Percentiles rank a stretch among this genome's conserved stretches.
Conservation (phyloP, 2,329 filamentous ascomycete species). For the Colletotrichum tofieldiae region DNA sequence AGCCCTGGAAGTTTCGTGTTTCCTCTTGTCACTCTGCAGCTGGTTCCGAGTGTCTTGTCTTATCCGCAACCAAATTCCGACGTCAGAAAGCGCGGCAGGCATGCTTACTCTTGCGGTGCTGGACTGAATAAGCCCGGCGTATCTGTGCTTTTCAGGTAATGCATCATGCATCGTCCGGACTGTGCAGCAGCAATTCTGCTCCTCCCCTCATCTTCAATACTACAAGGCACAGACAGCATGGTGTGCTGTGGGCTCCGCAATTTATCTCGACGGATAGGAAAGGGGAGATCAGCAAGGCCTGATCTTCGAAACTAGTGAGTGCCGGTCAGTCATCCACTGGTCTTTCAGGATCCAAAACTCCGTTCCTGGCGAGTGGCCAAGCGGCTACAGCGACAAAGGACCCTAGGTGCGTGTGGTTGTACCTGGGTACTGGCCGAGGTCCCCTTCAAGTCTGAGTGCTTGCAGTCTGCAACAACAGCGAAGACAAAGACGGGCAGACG, state of each 20-base stretch:
- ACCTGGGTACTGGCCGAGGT: constrained; percentile 3
- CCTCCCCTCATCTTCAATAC: neutral
- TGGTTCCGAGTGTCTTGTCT: constrained; percentile 13
- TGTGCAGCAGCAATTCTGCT: constrained; percentile 2
- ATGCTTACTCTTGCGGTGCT: neutral
- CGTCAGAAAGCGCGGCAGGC: constrained; percentile 10
- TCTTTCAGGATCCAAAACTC: neutral
- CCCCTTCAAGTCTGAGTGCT: neutral
- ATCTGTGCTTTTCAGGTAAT: constrained; percentile 13
- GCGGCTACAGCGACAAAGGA: constrained; percentile 13
- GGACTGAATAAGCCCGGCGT: constrained; percentile 5
- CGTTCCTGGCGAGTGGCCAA: constrained; percentile 14
- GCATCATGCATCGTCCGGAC: neutral
- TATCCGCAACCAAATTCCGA: constrained; percentile 26
- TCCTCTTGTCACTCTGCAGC: constrained; percentile 20
- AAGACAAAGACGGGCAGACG: neutral
- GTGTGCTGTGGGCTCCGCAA: neutral
- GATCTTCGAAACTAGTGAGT: constrained; percentile 16
- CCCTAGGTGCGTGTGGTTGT: constrained; percentile 23
- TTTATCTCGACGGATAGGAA: constrained; percentile 14
- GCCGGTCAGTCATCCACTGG: neutral
- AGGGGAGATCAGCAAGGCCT: constrained; percentile 23
- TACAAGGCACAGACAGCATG: neutral
- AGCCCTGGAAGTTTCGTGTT: constrained; percentile 21
- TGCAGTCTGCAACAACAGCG: constrained; percentile 15